phyloP scores from a whole-genome alignment of 495 filamentous ascomycete species.

The Tuber umbilicatum region DNA sequence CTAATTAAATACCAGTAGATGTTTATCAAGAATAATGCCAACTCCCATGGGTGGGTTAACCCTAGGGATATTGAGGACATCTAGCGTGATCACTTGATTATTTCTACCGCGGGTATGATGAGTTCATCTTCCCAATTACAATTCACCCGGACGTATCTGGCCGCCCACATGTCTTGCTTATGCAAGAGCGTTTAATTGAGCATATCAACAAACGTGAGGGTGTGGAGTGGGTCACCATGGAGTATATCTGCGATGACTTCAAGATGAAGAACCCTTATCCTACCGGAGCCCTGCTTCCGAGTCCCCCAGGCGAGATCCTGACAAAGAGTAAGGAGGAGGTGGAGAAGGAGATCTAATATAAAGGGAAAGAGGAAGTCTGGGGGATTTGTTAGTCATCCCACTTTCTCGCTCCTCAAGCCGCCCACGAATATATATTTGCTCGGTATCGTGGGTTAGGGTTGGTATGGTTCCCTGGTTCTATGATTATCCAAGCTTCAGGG shows the following conservation, averaged over 20 bases:
- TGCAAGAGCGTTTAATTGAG: slow-evolving; percentile 65
- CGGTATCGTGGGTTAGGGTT: not conserved
- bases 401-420: not conserved
- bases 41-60: slow-evolving; percentile 58
- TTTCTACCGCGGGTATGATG: slow-evolving; percentile 63
- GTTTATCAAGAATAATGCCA: slow-evolving; percentile 57
- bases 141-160: slow-evolving; percentile 65
- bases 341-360: not conserved
- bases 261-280: slow-evolving; percentile 62
- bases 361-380: not conserved
- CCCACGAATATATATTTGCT: not conserved
- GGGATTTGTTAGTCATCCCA: not conserved
- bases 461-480: not conserved
- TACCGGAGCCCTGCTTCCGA: slow-evolving; percentile 62
- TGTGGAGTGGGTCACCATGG: slow-evolving; percentile 68
- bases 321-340: slow-evolving; percentile 44
- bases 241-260: slow-evolving; percentile 62
- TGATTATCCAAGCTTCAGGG: not conserved
- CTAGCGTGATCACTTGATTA: slow-evolving; percentile 63
- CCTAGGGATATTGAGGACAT: slow-evolving; percentile 55
- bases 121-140: slow-evolving; percentile 64
- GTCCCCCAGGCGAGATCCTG: slow-evolving; percentile 52
- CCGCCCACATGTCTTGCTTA: slow-evolving; percentile 59
- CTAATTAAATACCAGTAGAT: slow-evolving; percentile 42
- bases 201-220: slow-evolving; percentile 68